Evolutionary conservation across 163 green algal species (phyloP), one percentile per base, ranked within the genome.

Genomic region (Coccomyxa subellipsoidea): DNA sequence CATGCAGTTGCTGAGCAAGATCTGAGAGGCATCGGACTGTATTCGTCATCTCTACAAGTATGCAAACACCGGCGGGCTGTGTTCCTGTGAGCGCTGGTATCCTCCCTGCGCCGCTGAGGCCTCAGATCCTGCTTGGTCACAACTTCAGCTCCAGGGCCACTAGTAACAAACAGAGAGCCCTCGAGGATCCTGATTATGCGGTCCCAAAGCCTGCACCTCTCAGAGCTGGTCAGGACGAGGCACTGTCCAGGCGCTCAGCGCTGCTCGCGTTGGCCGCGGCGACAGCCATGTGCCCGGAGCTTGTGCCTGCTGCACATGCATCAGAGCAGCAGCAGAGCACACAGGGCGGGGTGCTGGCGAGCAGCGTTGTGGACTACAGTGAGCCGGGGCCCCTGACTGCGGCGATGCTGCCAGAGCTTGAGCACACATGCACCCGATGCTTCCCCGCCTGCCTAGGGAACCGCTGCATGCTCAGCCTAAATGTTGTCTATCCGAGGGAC

Each of bases 371-470:
- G n/a, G 38, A 83, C 35, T 87, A 85, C 54, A 81, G 38, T 3
- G 9, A 39, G 12, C 40, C 76, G 7, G 92, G 92, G 18, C 91
- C 90, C 21, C 90, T 91, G 73, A 47, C 73, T 15, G 79, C 89
- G 2, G 53, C 81, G 1, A 77, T 85, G n/a, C 84, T 97, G 53
- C 94, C 94, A 0, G 87, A 86, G 21, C 84, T 97, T 37, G 93
- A 97, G 80, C 94, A 97, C 84, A 96, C 89, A 7, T 96, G 90
- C 79, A 83, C 79, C 27, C 88, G 78, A 38, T 95, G 90, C 77
- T 95, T 95, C 84, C 90, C 92, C 6, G 66, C 82, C 10, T 94
- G 90, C 83, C 53, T 90, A 1, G 92, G 85, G 0, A 88, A 93
- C 53, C 86, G 85, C 73, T 94, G 89, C 83, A 59, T 91, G 54